Percentiles rank a stretch among this genome's conserved stretches.
These are phyloP conservation scores for Draba incana DNA, from an alignment of 345 rosid genomes.

Conservation along the genomic window DNA sequence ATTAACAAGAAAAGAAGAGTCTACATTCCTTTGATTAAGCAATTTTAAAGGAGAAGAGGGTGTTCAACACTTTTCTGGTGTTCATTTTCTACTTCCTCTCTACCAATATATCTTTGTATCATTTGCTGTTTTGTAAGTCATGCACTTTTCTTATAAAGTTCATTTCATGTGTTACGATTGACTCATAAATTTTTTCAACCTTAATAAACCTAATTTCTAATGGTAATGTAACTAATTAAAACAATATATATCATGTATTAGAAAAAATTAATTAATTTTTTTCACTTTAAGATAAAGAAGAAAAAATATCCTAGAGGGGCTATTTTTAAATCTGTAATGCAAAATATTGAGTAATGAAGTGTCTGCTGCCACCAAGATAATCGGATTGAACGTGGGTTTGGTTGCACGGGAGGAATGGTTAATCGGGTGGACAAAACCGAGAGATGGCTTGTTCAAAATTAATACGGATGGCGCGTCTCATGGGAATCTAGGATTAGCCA, in stretches of 20 bases:
- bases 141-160: slow-evolving; percentile 6
- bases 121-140: slow-evolving; percentile 27
- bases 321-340: too few species aligned
- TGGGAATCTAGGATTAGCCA: too few species aligned
- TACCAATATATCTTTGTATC: slow-evolving; percentile 27
- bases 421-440: too few species aligned
- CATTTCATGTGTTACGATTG: background rate
- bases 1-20: slow-evolving; percentile 22
- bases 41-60: slow-evolving; percentile 40
- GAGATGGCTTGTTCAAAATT: too few species aligned
- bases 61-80: slow-evolving; percentile 56
- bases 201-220: slow-evolving; percentile 6
- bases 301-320: too few species aligned
- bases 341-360: too few species aligned
- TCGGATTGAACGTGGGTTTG: too few species aligned
- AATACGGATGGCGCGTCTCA: too few species aligned
- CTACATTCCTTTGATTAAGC: slow-evolving; percentile 38
- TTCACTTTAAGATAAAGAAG: too few species aligned
- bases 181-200: background rate
- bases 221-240: background rate
- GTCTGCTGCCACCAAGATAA: too few species aligned
- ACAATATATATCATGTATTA: background rate
- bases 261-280: background rate
- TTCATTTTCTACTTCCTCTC: slow-evolving; percentile 15
- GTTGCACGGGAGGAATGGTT: too few species aligned